A percentile compares a stretch with the other conserved stretches of the same genome.
Conservation (phyloP, 2,329 filamentous ascomycete genomes). For the Xylariaceae sp. region DNA sequence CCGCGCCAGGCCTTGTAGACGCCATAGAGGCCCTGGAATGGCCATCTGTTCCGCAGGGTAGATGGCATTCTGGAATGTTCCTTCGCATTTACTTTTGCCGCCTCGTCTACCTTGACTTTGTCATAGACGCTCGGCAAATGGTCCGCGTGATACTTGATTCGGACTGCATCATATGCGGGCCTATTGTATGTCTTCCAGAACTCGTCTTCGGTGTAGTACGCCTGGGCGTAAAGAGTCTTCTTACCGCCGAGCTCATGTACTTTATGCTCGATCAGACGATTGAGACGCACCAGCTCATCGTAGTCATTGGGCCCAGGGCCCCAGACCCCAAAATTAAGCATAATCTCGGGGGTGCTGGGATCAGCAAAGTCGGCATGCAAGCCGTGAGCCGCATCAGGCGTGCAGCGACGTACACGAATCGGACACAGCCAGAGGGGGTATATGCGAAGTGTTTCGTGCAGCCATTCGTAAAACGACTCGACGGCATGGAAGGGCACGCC, state of each 20-base stretch:
- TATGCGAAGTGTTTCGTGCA: slow-evolving; percentile 53
- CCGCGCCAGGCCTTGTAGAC: slow-evolving; percentile 54
- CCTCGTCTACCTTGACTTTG: slow-evolving; percentile 64
- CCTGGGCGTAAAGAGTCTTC: slow-evolving; percentile 75
- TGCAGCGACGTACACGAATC: slow-evolving; percentile 52
- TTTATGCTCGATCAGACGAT: slow-evolving; percentile 66
- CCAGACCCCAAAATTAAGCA: slow-evolving; percentile 71
- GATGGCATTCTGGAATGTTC: slow-evolving; percentile 44
- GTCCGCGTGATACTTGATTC: slow-evolving; percentile 63
- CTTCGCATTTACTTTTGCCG: slow-evolving; percentile 42
- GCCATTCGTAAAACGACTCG: slow-evolving; percentile 55
- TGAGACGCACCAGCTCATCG: slow-evolving; percentile 57
- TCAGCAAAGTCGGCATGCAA: slow-evolving; percentile 55
- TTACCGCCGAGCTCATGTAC: slow-evolving; percentile 66
- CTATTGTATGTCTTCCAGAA: slow-evolving; percentile 72
- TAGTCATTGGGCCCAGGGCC: slow-evolving; percentile 54
- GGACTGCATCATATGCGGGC: slow-evolving; percentile 63
- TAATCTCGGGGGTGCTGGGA: slow-evolving; percentile 44
- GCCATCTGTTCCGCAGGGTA: slow-evolving; percentile 47
- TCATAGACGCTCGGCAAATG: slow-evolving; percentile 71
- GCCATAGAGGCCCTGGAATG: slow-evolving; percentile 54
- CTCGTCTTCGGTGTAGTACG: slow-evolving; percentile 71
- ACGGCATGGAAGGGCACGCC: slow-evolving; percentile 54
- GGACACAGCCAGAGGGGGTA: slow-evolving; percentile 66
- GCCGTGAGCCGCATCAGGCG: slow-evolving; percentile 51